Evolutionary conservation across 805 yeast species (phyloP).

Genomic region (Candida endomychidarum): DNA sequence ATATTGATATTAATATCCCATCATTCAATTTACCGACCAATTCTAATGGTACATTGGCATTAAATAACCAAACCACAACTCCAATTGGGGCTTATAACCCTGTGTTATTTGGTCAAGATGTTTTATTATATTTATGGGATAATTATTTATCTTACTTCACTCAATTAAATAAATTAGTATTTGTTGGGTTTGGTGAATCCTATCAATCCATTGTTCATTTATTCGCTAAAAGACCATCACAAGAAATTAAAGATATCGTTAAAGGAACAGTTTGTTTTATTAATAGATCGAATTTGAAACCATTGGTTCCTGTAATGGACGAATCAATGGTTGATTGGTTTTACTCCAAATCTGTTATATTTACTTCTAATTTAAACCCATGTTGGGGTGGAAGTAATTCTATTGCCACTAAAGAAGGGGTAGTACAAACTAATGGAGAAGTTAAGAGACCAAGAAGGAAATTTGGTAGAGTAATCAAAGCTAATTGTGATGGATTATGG

Average conservation of each 20-base stretch:
- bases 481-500: slow-evolving; percentile 71
- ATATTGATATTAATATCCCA: slow-evolving; percentile 83
- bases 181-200: slow-evolving; percentile 89
- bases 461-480: slow-evolving; percentile 82
- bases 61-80: slow-evolving; percentile 12
- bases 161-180: slow-evolving; percentile 64
- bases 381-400: slow-evolving; percentile 60
- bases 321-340: slow-evolving; percentile 92
- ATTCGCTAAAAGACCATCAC: slow-evolving; percentile 71
- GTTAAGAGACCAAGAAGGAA: slow-evolving; percentile 81
- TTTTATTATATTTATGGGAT: slow-evolving; percentile 83
- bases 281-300: slow-evolving; percentile 66
- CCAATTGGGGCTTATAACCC: slow-evolving; percentile 51
- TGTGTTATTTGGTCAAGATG: slow-evolving; percentile 70
- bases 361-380: slow-evolving; percentile 70
- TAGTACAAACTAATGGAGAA: slow-evolving; percentile 19
- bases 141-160: slow-evolving; percentile 75
- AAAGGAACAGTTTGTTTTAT: slow-evolving; percentile 70
- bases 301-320: slow-evolving; percentile 83
- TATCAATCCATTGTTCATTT: slow-evolving; percentile 84
- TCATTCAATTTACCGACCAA: slow-evolving; percentile 42
- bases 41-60: slow-evolving; percentile 26
- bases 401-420: slow-evolving; percentile 21
- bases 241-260: slow-evolving; percentile 56
- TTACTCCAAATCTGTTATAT: slow-evolving; percentile 78